Evolutionary conservation across 306 rosid genomes (phyloP), one percentile per base, ranked within the genome.

Genomic region (Prunus salicina): DNA sequence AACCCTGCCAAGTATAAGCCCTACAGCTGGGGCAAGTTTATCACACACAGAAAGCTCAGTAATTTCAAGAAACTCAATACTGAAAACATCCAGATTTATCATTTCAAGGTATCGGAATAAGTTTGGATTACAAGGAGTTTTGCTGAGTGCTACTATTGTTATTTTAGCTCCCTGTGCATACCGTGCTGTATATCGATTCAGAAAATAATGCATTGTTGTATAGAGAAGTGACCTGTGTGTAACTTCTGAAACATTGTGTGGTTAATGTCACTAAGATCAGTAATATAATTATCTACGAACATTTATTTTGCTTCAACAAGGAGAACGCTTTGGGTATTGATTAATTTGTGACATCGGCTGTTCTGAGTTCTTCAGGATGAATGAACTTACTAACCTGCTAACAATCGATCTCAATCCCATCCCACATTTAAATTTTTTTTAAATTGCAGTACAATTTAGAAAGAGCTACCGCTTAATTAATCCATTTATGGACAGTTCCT

Each of bases 31-130:
- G 97, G 94, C 0, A 80, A 83, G 69, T 89, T 86, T 71, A 28
- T 72, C 18, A 81, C 86, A 41, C 46, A 50, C n/a, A 87, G 91
- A 71, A 86, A 76, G 72, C 88, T 85, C 25, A 84, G 86, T 80
- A 86, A 91, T 78, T 86, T 79, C 82, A 73, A 83, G 82, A 91
- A 89, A 52, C 90, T 77, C 45, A 72, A 71, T 30, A 88, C 82
- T 10, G 89, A 91, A 75, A 89, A 91, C 80, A 63, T 91, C 72
- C 93, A 89, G 81, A 86, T 84, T 81, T 66, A 66, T 56, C 88
- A 88, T 78, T 89, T 91, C 78, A 86, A 55, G 80, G 73, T 76
- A 30, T 64, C 57, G 2, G 74, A 63, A 25, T 65, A 53, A 64
- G 28, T 27, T 10, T n/a, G 20, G 20, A 6, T 16, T 5, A 10